Evolutionary conservation across 1,284 basidiomycete genomes (phyloP), one percentile per base, ranked within the genome.

Genomic region (Cryptococcus sp.): DNA sequence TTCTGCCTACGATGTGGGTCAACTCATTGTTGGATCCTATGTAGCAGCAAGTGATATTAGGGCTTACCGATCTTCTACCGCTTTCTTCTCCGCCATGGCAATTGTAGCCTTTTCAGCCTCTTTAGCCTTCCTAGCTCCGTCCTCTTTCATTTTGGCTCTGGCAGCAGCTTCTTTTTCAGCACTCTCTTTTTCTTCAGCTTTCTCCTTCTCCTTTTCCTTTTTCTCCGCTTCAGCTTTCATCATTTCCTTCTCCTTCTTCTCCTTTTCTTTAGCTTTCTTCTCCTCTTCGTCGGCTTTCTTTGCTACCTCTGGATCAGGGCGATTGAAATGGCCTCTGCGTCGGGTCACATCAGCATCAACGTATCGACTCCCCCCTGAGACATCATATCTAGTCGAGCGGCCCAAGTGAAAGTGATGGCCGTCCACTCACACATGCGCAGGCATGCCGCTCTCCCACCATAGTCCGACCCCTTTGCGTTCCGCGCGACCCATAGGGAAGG

Each of bases 381-480:
- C 29, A 2, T n/a, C 41, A 8, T n/a, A 15, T 10, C 41, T n/a
- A 16, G n/a, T 44, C n/a, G 13, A 19, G 8, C n/a, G n/a, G 15
- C 3, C 41, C 8, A 10, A 44, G 41, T n/a, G 10, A 10, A 34
- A 34, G 5, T 10, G 8, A 34, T n/a, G 11, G 7, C 41, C 8
- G 41, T 19, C 2, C 8, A 65, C 70, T 53, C 51, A 74, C 72
- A 74, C 68, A 65, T 74, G 70, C 45, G 47, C 44, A 17, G 70
- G 72, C 55, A 58, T 62, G 5, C 72, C 72, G 44, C 70, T 74
- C 59, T 74, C 72, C 72, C 72, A 74, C 72, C 72, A 74, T 20
- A 74, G 46, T 52, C 71, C 69, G 8, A 49, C 59, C 1, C 67
- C 66, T 3, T 17, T 50, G 16, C 40, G 34, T 23, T 19, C 58